Conservation (phyloP, 768 basidiomycete genomes). For the Neoboletus brunneissimus region DNA sequence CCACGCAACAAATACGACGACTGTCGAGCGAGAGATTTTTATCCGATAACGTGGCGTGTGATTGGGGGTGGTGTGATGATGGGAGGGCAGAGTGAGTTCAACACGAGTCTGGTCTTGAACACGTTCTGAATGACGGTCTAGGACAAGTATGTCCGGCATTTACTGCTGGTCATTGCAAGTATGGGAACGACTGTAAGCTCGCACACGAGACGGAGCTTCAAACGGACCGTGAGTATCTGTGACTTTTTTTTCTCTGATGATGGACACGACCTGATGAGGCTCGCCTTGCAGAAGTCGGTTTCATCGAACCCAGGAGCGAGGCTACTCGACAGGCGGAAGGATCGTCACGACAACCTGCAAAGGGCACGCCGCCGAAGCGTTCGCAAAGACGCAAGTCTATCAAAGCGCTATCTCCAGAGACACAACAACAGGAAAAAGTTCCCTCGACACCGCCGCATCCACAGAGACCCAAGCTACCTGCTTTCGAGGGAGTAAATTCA, state of each 20-base stretch:
- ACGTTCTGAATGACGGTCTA: slow-evolving; percentile 4
- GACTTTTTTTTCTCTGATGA: not conserved
- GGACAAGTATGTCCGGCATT: slow-evolving; percentile 29
- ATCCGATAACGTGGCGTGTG: slow-evolving; percentile 71
- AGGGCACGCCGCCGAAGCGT: slow-evolving; percentile 5
- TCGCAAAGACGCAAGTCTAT: slow-evolving; percentile 5
- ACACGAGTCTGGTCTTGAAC: not conserved
- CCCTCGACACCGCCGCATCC: not conserved
- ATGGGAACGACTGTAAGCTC: slow-evolving; percentile 29
- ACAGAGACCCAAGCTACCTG: not conserved
- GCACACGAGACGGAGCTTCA: slow-evolving; percentile 29
- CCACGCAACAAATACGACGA: slow-evolving; percentile 34
- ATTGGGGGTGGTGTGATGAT: slow-evolving; percentile 78
- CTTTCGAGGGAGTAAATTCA: not conserved
- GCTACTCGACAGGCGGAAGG: not conserved
- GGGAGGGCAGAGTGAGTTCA: slow-evolving; percentile 38
- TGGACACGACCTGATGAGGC: not conserved
- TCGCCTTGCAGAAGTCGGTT: slow-evolving; percentile 11
- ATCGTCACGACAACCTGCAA: not conserved
- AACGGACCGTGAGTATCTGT: slow-evolving; percentile 20
- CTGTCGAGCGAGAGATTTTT: slow-evolving; percentile 46
- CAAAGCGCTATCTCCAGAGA: slow-evolving; percentile 3
- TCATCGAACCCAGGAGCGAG: slow-evolving; percentile 13
- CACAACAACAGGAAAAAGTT: not conserved
- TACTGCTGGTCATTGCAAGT: slow-evolving; percentile 21